Conservation (phyloP, 805 yeast genomes). For the Lachancea fermentati region DNA sequence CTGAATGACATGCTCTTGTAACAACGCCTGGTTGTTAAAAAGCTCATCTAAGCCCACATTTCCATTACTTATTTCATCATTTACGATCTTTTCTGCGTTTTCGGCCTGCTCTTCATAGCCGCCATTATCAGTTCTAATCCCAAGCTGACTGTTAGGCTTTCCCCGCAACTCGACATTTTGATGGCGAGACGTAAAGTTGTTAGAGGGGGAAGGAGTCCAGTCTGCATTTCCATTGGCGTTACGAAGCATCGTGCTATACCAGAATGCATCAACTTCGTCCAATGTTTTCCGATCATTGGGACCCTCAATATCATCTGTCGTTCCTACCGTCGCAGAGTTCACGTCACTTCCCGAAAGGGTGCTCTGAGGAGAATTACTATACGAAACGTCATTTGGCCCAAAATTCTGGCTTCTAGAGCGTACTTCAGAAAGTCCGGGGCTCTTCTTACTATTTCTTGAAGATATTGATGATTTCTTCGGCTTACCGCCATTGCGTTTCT, state of each 20-base stretch:
- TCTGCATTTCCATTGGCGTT: conserved; percentile 5
- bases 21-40: conserved; percentile 8
- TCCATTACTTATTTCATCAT: neutral
- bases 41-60: conserved; percentile 8
- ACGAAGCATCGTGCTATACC: conserved; percentile 9
- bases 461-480: neutral
- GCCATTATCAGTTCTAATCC: neutral
- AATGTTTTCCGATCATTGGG: neutral
- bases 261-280: conserved; percentile 13
- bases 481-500: neutral
- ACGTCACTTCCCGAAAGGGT: neutral
- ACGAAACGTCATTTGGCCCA: neutral
- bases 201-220: neutral
- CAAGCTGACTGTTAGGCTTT: neutral
- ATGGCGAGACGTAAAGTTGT: neutral
- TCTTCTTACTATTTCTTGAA: neutral
- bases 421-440: neutral
- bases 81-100: neutral
- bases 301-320: neutral
- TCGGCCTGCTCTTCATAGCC: neutral
- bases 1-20: conserved; percentile 10
- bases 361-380: neutral
- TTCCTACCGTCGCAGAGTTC: neutral
- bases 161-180: neutral
- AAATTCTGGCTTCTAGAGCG: neutral